Conservation (phyloP, 768 basidiomycete species). For the Xerocomus brunneocitrinus region DNA sequence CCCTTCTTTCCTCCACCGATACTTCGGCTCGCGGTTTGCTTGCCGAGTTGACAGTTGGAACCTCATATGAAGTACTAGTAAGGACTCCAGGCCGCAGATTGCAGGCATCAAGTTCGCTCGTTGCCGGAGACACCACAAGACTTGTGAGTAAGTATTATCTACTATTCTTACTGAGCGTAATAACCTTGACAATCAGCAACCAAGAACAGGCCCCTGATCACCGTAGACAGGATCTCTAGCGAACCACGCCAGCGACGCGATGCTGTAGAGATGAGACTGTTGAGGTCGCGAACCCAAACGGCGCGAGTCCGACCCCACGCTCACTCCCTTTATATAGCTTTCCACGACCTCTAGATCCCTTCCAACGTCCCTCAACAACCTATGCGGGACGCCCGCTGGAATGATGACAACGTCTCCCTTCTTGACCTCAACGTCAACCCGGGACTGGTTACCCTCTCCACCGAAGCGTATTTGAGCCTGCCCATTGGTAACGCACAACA, state of each 20-base stretch:
- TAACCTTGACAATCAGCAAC: not conserved
- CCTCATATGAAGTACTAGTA: too few relatives aligned
- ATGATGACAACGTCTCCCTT: conserved; percentile 39
- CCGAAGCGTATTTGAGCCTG: conserved; percentile 38
- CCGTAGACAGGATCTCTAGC: conserved; percentile 39
- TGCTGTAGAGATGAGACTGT: not conserved
- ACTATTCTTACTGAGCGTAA: not conserved
- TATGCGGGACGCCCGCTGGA: conserved; percentile 40
- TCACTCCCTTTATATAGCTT: conserved; percentile 33
- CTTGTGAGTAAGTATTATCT: not conserved
- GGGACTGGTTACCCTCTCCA: conserved; percentile 33
- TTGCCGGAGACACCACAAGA: too few relatives aligned
- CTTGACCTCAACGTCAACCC: conserved; percentile 28
- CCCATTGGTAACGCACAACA: conserved; percentile 33
- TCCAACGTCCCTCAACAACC: conserved; percentile 28
- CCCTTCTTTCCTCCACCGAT: too few relatives aligned
- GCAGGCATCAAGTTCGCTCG: too few relatives aligned
- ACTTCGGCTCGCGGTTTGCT: too few relatives aligned
- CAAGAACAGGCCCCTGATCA: conserved; percentile 33
- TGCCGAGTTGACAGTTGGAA: too few relatives aligned
- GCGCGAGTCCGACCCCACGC: conserved; percentile 33
- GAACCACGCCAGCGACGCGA: conserved; percentile 32
- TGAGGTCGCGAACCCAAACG: conserved; percentile 2
- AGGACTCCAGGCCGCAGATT: too few relatives aligned
- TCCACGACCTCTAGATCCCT: conserved; percentile 38